Conservation (phyloP, 2,329 filamentous ascomycete genomes). For the Ceratocystis diversiconidia region DNA sequence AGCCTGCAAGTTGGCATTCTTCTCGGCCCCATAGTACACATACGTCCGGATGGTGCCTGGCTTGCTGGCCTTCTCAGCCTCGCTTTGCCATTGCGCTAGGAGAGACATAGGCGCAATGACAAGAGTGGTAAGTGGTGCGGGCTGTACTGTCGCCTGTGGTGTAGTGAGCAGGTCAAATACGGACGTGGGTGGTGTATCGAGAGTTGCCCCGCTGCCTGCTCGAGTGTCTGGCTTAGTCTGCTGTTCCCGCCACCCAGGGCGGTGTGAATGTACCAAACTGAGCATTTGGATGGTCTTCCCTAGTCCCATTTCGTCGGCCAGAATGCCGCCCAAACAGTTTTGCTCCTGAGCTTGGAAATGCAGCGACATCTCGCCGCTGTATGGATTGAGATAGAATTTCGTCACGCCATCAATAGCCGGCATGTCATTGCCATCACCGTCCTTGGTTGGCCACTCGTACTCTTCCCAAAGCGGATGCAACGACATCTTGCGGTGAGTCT, state of each 20-base stretch:
- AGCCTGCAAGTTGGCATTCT: constrained; percentile 60
- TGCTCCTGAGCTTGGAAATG: constrained; percentile 90
- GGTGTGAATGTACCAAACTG: constrained; percentile 76
- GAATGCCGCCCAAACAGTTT: constrained; percentile 79
- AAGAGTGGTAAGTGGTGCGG: constrained; percentile 76
- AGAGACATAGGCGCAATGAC: constrained; percentile 96
- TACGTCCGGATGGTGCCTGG: constrained; percentile 69
- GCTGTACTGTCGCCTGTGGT: constrained; percentile 31
- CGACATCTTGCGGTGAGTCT: constrained; percentile 55
- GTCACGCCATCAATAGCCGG: constrained; percentile 47
- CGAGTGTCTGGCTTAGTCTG: background rate
- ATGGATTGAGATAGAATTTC: constrained; percentile 90
- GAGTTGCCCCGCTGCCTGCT: background rate
- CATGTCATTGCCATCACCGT: constrained; percentile 68
- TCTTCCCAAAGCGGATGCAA: constrained; percentile 99
- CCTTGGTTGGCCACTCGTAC: constrained; percentile 76
- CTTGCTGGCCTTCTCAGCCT: constrained; percentile 80
- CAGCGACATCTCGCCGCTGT: constrained; percentile 83
- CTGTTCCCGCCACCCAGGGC: constrained; percentile 21
- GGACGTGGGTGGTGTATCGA: background rate
- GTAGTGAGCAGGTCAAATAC: constrained; percentile 11
- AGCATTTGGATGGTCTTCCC: constrained; percentile 99
- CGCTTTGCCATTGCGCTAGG: constrained; percentile 92
- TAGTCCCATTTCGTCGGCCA: constrained; percentile 95
- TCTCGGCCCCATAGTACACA: constrained; percentile 86